These are phyloP conservation scores for Colletotrichum graminicola DNA, from an alignment of 2,329 filamentous ascomycete genomes.

Conservation along the genomic window DNA sequence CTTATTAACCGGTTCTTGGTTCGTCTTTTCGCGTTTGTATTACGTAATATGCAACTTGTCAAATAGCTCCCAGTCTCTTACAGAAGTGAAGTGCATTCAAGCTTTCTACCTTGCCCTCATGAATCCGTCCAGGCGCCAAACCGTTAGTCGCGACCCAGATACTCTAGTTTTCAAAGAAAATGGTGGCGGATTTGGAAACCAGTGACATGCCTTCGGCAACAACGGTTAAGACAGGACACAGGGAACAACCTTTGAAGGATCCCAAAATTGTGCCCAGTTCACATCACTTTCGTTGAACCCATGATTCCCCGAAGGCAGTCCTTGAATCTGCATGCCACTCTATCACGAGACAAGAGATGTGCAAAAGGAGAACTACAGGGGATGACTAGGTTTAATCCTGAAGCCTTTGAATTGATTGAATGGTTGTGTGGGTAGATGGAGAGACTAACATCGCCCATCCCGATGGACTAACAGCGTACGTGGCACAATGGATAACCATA, in stretches of 20 bases:
- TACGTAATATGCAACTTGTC: not conserved
- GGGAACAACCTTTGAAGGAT: slow-evolving; percentile 48
- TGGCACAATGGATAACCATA: not conserved
- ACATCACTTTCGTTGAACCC: slow-evolving; percentile 48
- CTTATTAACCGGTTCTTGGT: slow-evolving; percentile 32
- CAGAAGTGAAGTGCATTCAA: slow-evolving; percentile 46
- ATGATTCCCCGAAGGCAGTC: too few relatives aligned
- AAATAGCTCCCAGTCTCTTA: not conserved
- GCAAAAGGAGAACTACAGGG: not conserved
- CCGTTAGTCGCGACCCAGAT: slow-evolving; percentile 13
- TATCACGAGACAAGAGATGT: too few relatives aligned
- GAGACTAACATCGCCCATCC: not conserved
- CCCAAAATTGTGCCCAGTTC: slow-evolving; percentile 48
- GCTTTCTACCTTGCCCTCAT: slow-evolving; percentile 42
- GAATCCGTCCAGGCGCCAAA: slow-evolving; percentile 15
- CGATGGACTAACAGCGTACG: not conserved
- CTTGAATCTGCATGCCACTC: too few relatives aligned
- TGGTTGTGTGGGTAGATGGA: not conserved
- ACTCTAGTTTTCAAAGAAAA: slow-evolving; percentile 54
- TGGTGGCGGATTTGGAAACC: slow-evolving; percentile 52
- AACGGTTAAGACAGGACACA: slow-evolving; percentile 53
- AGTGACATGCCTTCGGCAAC: slow-evolving; percentile 57
- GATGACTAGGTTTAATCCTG: not conserved
- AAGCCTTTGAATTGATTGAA: not conserved
- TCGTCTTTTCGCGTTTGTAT: not conserved